These are phyloP conservation scores for Fistulinella prunicolor DNA, from an alignment of 768 basidiomycete genomes.

Conservation along the genomic window DNA sequence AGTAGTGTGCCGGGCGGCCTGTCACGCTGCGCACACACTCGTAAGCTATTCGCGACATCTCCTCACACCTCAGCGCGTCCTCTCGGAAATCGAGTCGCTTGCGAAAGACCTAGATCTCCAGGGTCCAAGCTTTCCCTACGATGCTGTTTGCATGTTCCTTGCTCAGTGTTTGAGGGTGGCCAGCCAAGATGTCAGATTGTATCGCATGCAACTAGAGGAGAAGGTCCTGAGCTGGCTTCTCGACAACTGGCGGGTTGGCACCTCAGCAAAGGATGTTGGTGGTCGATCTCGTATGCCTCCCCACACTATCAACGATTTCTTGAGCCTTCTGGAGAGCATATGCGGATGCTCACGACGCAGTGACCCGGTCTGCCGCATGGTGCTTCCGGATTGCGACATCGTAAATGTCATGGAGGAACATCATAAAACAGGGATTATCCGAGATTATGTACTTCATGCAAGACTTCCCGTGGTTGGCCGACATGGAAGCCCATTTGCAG, in stretches of 20 bases:
- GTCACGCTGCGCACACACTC: slow-evolving; percentile 61
- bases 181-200: slow-evolving; percentile 77
- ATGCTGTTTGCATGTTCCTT: slow-evolving; percentile 87
- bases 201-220: slow-evolving; percentile 83
- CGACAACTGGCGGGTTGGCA: slow-evolving; percentile 61
- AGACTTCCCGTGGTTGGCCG: slow-evolving; percentile 46
- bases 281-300: slow-evolving; percentile 45
- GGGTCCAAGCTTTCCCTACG: slow-evolving; percentile 82
- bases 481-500: slow-evolving; percentile 4
- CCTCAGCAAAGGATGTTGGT: slow-evolving; percentile 37
- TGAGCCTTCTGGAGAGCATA: slow-evolving; percentile 60
- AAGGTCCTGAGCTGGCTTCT: slow-evolving; percentile 81
- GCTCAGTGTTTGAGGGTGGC: slow-evolving; percentile 65
- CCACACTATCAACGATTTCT: slow-evolving; percentile 56
- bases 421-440: slow-evolving; percentile 53
- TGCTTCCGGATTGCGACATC: slow-evolving; percentile 69
- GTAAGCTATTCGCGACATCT: slow-evolving; percentile 41
- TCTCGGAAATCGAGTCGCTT: slow-evolving; percentile 74
- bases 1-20: slow-evolving; percentile 74
- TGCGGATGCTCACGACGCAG: slow-evolving; percentile 52
- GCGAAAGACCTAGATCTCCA: slow-evolving; percentile 86
- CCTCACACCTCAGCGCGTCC: slow-evolving; percentile 54
- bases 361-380: slow-evolving; percentile 43
- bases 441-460: slow-evolving; percentile 69
- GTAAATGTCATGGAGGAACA: slow-evolving; percentile 61